Percentiles rank a stretch among this genome's conserved stretches.
These are phyloP conservation scores for Saraca asoca DNA, from an alignment of 331 rosid species.

Conservation along the genomic window DNA sequence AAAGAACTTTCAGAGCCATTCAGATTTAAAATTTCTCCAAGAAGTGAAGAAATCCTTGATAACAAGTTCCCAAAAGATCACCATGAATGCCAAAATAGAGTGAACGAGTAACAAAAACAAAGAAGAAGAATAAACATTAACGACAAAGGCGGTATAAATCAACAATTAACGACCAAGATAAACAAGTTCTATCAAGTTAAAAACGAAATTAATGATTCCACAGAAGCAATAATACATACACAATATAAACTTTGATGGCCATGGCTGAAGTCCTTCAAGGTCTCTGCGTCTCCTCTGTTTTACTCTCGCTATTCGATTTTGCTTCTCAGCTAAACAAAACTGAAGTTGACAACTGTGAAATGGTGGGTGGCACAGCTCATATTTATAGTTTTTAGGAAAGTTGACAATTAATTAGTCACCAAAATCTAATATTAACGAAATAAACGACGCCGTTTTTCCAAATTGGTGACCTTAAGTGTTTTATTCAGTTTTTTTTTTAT, in stretches of 20 bases:
- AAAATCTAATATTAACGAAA: too few species aligned
- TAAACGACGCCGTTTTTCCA: background rate
- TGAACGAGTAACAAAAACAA: background rate
- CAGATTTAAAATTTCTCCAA: conserved; percentile 21
- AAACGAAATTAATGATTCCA: background rate
- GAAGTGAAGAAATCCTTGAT: conserved; percentile 33
- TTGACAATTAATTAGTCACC: too few species aligned
- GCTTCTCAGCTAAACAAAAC: background rate
- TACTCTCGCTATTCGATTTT: conserved; percentile 6
- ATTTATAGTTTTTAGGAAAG: conserved; percentile 37
- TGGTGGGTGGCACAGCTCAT: conserved; percentile 20
- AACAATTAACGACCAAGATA: conserved; percentile 12
- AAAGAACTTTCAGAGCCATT: conserved; percentile 11
- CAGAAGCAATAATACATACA: conserved; percentile 46
- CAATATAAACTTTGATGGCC: conserved; percentile 90
- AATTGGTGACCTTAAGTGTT: background rate
- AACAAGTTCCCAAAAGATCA: conserved; percentile 19
- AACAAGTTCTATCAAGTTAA: background rate
- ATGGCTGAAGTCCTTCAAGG: conserved; percentile 50
- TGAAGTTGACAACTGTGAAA: conserved; percentile 34
- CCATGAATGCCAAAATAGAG: background rate
- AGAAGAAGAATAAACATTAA: background rate
- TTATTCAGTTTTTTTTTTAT: background rate
- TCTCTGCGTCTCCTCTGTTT: conserved; percentile 25
- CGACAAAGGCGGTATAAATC: conserved; percentile 25